Percentiles rank a stretch among this genome's conserved stretches.
phyloP scores from a whole-genome alignment of 176 grass and related monocot species.

The barley (Hordeum vulgare) region MorexV3_pseudomolecules_assembly NC_058519.1:33614041-33614540 shows the following conservation, averaged over 20 bases:
- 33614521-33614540: no score
- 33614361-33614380: constrained; percentile 4
- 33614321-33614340: neutral
- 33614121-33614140: no score
- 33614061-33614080: neutral
- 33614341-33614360: neutral
- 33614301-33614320: no score
- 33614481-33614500: no score
- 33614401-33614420: neutral
- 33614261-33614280: no score
- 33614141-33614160: neutral
- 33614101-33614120: neutral
- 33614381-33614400: neutral
- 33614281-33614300: no score
- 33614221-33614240: neutral
- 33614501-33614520: no score
- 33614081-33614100: neutral
- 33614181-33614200: neutral
- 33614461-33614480: neutral
- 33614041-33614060: neutral
- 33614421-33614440: neutral
- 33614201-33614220: neutral
- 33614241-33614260: no score
- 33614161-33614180: no score
- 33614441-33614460: neutral